phyloP scores from a whole-genome alignment of 2,329 filamentous ascomycete species.

The Aureobasidium sp. region DNA sequence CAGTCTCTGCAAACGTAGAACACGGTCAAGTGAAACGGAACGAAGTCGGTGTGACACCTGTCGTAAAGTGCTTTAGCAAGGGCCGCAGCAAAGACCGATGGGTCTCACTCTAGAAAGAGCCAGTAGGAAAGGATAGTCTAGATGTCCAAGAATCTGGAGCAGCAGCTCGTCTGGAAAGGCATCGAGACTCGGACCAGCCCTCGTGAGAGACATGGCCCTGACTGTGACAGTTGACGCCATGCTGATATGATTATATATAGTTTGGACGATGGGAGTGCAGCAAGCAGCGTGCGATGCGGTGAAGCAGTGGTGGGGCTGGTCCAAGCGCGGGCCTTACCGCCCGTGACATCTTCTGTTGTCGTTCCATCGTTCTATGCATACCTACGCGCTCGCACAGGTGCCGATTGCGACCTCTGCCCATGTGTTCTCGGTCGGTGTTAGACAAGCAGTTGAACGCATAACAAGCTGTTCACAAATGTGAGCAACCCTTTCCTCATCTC shows the following conservation, averaged over 20 bases:
- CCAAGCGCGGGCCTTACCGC: not conserved
- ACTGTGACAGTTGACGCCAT: slow-evolving; percentile 1
- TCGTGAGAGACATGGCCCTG: not conserved
- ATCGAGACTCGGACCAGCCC: not conserved
- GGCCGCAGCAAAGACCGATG: slow-evolving; percentile 8
- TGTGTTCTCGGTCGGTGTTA: not conserved
- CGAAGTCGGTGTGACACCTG: slow-evolving; percentile 59
- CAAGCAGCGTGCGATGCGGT: not conserved
- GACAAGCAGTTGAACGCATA: not conserved
- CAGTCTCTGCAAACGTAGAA: slow-evolving; percentile 57
- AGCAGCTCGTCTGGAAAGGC: slow-evolving; percentile 38
- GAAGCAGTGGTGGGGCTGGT: not conserved
- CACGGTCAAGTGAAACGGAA: slow-evolving; percentile 54
- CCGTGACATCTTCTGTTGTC: not conserved
- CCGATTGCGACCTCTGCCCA: not conserved
- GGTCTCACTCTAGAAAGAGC: slow-evolving; percentile 34
- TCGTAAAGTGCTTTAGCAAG: slow-evolving; percentile 1
- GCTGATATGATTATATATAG: not conserved
- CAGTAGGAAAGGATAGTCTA: slow-evolving; percentile 42
- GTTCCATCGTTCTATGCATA: slow-evolving; percentile 7
- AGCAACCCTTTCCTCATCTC: not conserved
- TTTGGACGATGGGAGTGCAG: not conserved
- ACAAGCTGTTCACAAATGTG: not conserved
- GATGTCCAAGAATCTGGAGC: slow-evolving; percentile 37
- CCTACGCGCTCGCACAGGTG: slow-evolving; percentile 1